Evolutionary conservation across 106 monocot genomes (phyloP).

Genomic region (Platanthera zijinensis): DNA sequence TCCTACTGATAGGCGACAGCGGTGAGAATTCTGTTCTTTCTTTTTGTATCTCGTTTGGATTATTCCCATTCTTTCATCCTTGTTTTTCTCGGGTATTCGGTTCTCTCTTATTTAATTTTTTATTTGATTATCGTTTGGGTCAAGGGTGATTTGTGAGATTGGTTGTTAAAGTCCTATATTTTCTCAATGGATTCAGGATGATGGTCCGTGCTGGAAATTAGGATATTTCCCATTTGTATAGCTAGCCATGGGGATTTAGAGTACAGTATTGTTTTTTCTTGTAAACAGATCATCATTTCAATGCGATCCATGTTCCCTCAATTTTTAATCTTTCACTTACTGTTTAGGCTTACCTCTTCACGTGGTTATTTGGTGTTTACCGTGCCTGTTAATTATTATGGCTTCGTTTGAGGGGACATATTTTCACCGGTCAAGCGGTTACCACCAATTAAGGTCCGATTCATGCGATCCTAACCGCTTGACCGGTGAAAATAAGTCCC

Average conservation of each 20-base stretch:
- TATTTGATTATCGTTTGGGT: background rate
- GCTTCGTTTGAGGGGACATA: too few species aligned
- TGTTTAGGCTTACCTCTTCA: background rate
- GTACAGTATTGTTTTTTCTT: background rate
- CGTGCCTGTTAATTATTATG: background rate
- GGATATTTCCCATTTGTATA: background rate
- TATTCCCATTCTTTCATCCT: background rate
- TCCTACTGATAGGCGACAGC: slow-evolving; percentile 61
- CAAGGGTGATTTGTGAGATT: background rate
- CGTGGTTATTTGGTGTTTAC: background rate
- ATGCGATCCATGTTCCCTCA: background rate
- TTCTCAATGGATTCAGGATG: background rate
- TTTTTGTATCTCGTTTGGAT: background rate
- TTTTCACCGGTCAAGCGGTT: too few species aligned
- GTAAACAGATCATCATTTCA: background rate
- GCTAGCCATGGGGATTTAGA: background rate
- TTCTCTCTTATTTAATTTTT: background rate
- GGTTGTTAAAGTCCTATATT: background rate
- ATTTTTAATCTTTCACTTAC: background rate
- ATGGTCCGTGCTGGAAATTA: background rate
- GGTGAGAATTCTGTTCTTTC: slow-evolving; percentile 19
- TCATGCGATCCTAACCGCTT: too few species aligned
- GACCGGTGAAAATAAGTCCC: too few species aligned
- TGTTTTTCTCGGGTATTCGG: background rate
- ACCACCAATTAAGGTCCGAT: too few species aligned